Percentiles rank a stretch among this genome's conserved stretches.
phyloP scores from a whole-genome alignment of 2,329 filamentous ascomycete species.

The Calonectria leucothoes region DNA sequence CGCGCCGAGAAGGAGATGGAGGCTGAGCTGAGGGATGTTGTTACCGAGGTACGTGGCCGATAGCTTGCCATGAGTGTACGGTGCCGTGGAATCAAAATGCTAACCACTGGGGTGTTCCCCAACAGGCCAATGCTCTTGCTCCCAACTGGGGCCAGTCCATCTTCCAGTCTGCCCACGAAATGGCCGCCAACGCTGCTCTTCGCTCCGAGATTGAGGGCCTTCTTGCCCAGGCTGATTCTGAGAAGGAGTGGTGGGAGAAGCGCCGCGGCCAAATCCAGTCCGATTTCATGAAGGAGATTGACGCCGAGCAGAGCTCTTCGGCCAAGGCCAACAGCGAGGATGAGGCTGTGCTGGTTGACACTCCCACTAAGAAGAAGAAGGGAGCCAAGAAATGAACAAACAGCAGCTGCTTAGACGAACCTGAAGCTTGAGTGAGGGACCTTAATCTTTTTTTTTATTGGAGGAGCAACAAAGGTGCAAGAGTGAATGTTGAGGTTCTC shows the following conservation, averaged over 20 bases:
- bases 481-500: background rate
- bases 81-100: background rate
- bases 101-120: slow-evolving; percentile 11
- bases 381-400: slow-evolving; percentile 56
- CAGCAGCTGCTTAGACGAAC: background rate
- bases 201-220: slow-evolving; percentile 81
- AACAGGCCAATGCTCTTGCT: slow-evolving; percentile 87
- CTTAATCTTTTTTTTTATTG: slow-evolving; percentile 5
- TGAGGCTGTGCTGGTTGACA: slow-evolving; percentile 79
- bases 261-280: slow-evolving; percentile 78
- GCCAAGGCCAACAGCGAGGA: slow-evolving; percentile 51
- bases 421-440: background rate
- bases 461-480: background rate
- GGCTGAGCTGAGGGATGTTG: slow-evolving; percentile 93
- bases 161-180: slow-evolving; percentile 98
- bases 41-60: slow-evolving; percentile 77
- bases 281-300: slow-evolving; percentile 87
- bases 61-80: background rate
- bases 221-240: slow-evolving; percentile 74
- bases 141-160: slow-evolving; percentile 94
- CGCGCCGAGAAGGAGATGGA: slow-evolving; percentile 98
- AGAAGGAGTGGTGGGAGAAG: slow-evolving; percentile 95
- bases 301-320: slow-evolving; percentile 65
- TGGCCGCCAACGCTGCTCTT: slow-evolving; percentile 84
- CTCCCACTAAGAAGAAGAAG: slow-evolving; percentile 72